Evolutionary conservation across 169 alveolate species (phyloP).

Genomic region (Cryptosporidium felis): DNA sequence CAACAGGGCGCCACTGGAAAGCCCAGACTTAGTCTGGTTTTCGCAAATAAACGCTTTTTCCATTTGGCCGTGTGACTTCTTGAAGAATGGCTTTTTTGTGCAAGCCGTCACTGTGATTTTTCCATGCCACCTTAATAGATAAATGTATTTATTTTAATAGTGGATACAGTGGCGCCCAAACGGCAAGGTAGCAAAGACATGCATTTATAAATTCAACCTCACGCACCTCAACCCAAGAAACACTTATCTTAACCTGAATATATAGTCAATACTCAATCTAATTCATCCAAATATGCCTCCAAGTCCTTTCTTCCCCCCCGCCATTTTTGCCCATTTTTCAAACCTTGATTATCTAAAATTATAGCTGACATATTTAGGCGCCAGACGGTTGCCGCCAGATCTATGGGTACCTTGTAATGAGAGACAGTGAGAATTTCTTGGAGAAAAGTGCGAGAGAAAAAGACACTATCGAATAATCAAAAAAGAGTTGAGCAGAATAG

Average conservation of each 20-base stretch:
- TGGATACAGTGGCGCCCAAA: constrained; percentile 67
- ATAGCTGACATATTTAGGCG: no score
- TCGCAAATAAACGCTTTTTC: constrained; percentile 25
- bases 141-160: not conserved
- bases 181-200: not conserved
- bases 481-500: not conserved
- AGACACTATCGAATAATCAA: not conserved
- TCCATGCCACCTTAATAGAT: no score
- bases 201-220: constrained; percentile 4
- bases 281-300: no score
- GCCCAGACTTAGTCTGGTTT: constrained; percentile 60
- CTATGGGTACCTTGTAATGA: not conserved
- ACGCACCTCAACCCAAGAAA: no score
- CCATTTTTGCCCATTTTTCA: not conserved
- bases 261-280: no score
- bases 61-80: constrained; percentile 10
- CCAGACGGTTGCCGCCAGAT: not conserved
- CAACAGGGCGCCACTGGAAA: constrained; percentile 5
- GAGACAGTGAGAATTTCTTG: constrained; percentile 1
- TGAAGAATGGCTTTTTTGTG: no score
- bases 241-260: no score
- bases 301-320: not conserved
- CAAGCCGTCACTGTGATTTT: no score
- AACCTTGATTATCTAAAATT: not conserved
- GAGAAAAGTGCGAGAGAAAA: not conserved